Evolutionary conservation across 208 protist genomes (phyloP).

Genomic region (Crithidia expoeki): DNA sequence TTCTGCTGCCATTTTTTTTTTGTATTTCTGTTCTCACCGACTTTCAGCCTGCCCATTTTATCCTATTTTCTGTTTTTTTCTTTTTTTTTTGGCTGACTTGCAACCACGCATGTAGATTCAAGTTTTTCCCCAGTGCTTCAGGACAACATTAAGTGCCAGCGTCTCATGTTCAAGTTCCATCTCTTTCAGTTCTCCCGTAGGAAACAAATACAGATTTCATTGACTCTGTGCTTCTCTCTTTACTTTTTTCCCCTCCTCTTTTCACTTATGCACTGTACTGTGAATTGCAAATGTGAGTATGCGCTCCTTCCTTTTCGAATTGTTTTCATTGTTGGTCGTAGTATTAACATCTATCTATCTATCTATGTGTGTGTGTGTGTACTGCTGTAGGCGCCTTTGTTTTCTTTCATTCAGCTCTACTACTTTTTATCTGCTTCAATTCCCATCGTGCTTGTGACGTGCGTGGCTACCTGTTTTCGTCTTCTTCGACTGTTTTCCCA

Average conservation of each 20-base stretch:
- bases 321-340: neutral
- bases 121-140: too few relatives aligned
- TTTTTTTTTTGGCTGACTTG: too few relatives aligned
- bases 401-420: neutral
- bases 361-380: neutral
- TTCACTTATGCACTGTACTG: neutral
- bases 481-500: neutral
- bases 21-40: too few relatives aligned
- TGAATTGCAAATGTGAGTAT: neutral
- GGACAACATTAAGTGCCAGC: too few relatives aligned
- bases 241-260: neutral
- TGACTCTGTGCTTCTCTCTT: neutral
- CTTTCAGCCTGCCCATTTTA: neutral
- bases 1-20: too few relatives aligned
- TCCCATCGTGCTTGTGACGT: neutral
- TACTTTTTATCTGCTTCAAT: neutral
- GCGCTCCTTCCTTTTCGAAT: slow-evolving; percentile 6
- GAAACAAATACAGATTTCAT: too few relatives aligned
- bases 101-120: too few relatives aligned
- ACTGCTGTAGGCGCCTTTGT: neutral
- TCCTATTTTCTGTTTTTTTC: neutral
- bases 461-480: neutral
- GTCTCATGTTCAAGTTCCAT: too few relatives aligned
- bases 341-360: neutral
- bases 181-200: too few relatives aligned